These are phyloP conservation scores for Scheffersomyces illinoinensis DNA, from an alignment of 1,139 yeast species.

Conservation along the genomic window DNA sequence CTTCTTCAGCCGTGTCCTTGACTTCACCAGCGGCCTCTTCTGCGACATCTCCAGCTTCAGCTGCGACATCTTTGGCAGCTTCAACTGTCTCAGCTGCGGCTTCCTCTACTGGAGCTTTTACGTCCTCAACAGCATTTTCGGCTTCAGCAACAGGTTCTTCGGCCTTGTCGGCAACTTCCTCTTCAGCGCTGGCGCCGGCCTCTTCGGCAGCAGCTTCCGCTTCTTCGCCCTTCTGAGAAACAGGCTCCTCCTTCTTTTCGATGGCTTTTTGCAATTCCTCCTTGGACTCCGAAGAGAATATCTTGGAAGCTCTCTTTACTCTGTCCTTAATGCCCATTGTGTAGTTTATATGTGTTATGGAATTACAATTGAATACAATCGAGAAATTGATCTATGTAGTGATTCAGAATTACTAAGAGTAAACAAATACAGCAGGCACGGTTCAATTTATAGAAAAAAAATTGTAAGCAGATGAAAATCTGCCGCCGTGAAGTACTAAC, in stretches of 20 bases:
- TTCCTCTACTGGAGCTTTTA: slow-evolving; percentile 2
- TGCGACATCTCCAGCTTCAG: slow-evolving; percentile 3
- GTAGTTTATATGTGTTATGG: background rate
- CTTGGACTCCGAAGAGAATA: slow-evolving; percentile 36
- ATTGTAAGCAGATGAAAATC: background rate
- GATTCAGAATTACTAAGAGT: background rate
- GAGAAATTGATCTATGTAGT: background rate
- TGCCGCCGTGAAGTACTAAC: background rate
- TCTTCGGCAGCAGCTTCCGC: slow-evolving; percentile 10
- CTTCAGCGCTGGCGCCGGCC: slow-evolving; percentile 13
- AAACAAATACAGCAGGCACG: background rate
- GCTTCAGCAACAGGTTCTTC: slow-evolving; percentile 4
- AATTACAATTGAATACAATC: background rate
- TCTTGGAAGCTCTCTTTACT: slow-evolving; percentile 48
- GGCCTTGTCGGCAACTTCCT: slow-evolving; percentile 9
- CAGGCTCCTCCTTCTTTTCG: slow-evolving; percentile 9
- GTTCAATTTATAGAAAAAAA: background rate
- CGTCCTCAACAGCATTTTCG: slow-evolving; percentile 2
- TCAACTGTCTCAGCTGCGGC: slow-evolving; percentile 6
- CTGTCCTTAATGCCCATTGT: slow-evolving; percentile 47
- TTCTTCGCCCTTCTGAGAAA: slow-evolving; percentile 11
- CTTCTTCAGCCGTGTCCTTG: slow-evolving; percentile 6
- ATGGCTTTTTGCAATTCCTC: slow-evolving; percentile 21
- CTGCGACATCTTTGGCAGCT: slow-evolving; percentile 11
- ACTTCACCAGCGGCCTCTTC: slow-evolving; percentile 6